Evolutionary conservation across 208 protist species (phyloP), one percentile per base, ranked within the genome.

Genomic region (Endotrypanum monterogeii): DNA sequence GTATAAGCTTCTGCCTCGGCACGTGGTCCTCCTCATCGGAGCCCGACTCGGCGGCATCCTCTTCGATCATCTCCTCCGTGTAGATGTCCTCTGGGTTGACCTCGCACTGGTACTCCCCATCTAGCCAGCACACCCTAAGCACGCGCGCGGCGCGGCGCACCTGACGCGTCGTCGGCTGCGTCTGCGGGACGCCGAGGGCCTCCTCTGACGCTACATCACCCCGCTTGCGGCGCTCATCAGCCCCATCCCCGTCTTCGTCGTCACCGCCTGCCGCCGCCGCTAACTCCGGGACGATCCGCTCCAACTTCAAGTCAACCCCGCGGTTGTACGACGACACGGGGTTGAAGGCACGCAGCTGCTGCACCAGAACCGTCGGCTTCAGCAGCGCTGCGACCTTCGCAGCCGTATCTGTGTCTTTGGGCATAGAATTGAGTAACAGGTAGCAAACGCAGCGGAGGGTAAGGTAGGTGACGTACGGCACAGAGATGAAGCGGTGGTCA

Each of bases 381-480:
- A 97, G 56, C 39, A 95, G 68, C 20, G 88, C 84, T 0, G 88
- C 86, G 55, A 97, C 89, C 82, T 95, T 93, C 35, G 68, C 83
- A 41, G 89, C 79, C 0, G 90, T 89, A 61, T 82, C 79, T 1
- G 83, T 93, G 25, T 86, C 46, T 71, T 87, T 91, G 2, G 92
- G 92, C 0, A 89, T 93, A 39, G 86, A 79, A 61, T 92, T 83
- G 41, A 92, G 80, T 44, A 96, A 77, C 6, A 94, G 67, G 62
- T 96, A 96, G 77, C 89, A 94, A 67, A 92, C 66, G 63, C 88
- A 89, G 28, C 89, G 89, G 54, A 94, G 66, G 12, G 92, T 80
- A 39, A 85, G 88, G 73, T 85, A 95, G 72, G 83, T 70, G 46
- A 94, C 73, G 72, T 89, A 86, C 32, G 85, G 67, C 7, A 88